These are phyloP conservation scores for Glycine latifolia DNA, from an alignment of 306 rosid genomes.

Conservation along the genomic window DNA sequence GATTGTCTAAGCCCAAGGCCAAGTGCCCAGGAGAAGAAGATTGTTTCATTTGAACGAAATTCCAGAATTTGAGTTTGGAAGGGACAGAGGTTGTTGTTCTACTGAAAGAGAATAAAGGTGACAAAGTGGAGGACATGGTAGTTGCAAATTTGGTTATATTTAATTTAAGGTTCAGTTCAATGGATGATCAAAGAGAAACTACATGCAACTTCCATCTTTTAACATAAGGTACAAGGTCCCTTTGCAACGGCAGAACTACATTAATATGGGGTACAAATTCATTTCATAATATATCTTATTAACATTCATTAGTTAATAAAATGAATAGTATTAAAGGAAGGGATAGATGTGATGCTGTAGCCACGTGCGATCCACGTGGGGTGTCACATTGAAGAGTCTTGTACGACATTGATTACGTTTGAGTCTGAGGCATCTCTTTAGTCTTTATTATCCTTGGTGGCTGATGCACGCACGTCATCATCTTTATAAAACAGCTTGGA, in stretches of 20 bases:
- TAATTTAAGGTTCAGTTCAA: not conserved
- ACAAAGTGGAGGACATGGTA: conserved; percentile 33
- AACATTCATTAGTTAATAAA: too few relatives aligned
- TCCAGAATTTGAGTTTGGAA: conserved; percentile 38
- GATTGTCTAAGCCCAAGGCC: conserved; percentile 42
- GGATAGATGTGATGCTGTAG: too few relatives aligned
- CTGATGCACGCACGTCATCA: too few relatives aligned
- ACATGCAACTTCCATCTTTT: not conserved
- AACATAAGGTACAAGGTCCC: not conserved
- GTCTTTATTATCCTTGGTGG: too few relatives aligned
- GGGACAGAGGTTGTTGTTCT: conserved; percentile 11
- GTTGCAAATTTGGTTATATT: conserved; percentile 40
- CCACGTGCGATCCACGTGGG: too few relatives aligned
- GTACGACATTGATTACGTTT: too few relatives aligned
- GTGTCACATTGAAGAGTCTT: too few relatives aligned
- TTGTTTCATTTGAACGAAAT: conserved; percentile 38
- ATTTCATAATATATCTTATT: too few relatives aligned
- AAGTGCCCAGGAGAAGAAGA: conserved; percentile 22
- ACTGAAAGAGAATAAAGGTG: conserved; percentile 6
- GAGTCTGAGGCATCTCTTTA: too few relatives aligned
- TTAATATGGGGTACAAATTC: not conserved
- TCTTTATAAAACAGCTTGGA: too few relatives aligned
- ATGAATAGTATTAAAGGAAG: too few relatives aligned
- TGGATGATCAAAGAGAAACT: not conserved
- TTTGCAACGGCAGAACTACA: not conserved